Percentiles rank a stretch among this genome's conserved stretches.
phyloP scores from a whole-genome alignment of 768 basidiomycete species.

The Cubamyces sp. region DNA sequence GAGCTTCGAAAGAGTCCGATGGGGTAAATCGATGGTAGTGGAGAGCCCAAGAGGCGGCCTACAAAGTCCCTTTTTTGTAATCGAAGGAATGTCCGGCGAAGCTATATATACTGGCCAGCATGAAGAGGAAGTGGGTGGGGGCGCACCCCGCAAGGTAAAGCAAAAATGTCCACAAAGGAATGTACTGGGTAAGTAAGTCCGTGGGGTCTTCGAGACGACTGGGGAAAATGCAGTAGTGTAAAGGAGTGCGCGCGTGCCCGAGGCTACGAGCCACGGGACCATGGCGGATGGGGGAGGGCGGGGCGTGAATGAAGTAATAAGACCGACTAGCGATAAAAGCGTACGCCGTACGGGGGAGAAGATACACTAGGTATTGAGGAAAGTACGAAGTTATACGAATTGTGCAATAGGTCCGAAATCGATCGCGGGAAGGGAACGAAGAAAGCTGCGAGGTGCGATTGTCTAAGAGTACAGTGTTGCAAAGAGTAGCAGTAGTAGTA shows the following conservation, averaged over 20 bases:
- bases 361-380: constrained; percentile 20
- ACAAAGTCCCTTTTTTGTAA: constrained; percentile 11
- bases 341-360: constrained; percentile 20
- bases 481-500: constrained; percentile 9
- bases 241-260: constrained; percentile 2
- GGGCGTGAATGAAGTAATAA: not conserved
- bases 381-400: constrained; percentile 23
- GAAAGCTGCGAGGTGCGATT: constrained; percentile 23
- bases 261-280: constrained; percentile 6
- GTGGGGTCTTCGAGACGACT: constrained; percentile 6
- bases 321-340: constrained; percentile 22
- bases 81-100: constrained; percentile 11
- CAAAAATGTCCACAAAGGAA: constrained; percentile 5
- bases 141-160: not conserved
- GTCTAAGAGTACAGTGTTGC: constrained; percentile 26
- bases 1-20: constrained; percentile 8
- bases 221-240: too few species aligned
- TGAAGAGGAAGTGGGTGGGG: not conserved
- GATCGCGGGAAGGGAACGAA: constrained; percentile 16
- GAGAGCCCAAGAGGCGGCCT: constrained; percentile 1
- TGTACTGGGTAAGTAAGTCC: not conserved
- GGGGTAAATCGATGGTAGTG: not conserved
- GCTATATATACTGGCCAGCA: constrained; percentile 16
- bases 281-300: not conserved
- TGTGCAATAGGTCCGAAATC: constrained; percentile 23